Conservation (phyloP, 768 basidiomycete genomes). For the Megacollybia marginata region DNA sequence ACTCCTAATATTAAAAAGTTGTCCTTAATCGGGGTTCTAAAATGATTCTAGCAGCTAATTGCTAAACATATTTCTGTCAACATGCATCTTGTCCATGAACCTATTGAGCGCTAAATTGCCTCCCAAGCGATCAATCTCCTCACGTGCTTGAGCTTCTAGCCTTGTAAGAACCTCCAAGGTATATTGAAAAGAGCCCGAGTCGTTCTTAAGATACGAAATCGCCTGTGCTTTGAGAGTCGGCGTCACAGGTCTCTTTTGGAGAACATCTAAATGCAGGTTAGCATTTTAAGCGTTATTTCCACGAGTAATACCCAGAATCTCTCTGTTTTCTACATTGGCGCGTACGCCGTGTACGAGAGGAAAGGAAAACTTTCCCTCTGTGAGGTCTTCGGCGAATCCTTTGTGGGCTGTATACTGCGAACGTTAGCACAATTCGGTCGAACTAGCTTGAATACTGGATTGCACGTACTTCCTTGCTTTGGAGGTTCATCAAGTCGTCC, state of each 20-base stretch:
- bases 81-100: slow-evolving; percentile 47
- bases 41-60: no score
- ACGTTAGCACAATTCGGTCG: no score
- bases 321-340: slow-evolving; percentile 66
- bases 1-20: no score
- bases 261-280: slow-evolving; percentile 52
- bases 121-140: slow-evolving; percentile 67
- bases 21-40: no score
- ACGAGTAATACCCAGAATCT: slow-evolving; percentile 60
- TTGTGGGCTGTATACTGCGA: slow-evolving; percentile 75
- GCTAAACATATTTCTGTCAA: slow-evolving; percentile 13
- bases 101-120: slow-evolving; percentile 62
- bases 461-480: slow-evolving; percentile 65
- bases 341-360: slow-evolving; percentile 88
- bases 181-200: slow-evolving; percentile 84
- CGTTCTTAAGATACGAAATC: slow-evolving; percentile 70
- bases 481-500: slow-evolving; percentile 94
- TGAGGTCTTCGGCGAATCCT: slow-evolving; percentile 89
- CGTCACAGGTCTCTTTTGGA: slow-evolving; percentile 81
- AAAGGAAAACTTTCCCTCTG: slow-evolving; percentile 97
- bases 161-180: slow-evolving; percentile 61
- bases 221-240: slow-evolving; percentile 75
- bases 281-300: background rate
- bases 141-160: slow-evolving; percentile 59
- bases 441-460: no score